These are phyloP conservation scores for Diaporthe ampelina DNA, from an alignment of 2,329 filamentous ascomycete genomes.

Conservation along the genomic window DNA sequence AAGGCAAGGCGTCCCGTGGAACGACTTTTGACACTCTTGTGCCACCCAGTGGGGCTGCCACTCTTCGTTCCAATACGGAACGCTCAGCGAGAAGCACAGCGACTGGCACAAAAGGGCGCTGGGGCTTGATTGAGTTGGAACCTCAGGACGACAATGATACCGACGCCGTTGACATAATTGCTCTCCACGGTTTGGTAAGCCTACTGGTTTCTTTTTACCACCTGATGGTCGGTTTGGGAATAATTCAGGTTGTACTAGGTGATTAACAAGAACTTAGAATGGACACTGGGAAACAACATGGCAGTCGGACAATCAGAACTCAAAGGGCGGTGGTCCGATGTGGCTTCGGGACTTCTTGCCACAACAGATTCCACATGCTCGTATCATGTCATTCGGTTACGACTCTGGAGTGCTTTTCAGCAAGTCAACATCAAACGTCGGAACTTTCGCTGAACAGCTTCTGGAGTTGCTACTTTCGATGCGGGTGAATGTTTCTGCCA, in stretches of 20 bases:
- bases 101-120: neutral
- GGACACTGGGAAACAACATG: conserved; percentile 35
- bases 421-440: conserved; percentile 24
- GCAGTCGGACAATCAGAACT: conserved; percentile 3
- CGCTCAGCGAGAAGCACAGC: neutral
- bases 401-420: conserved; percentile 43
- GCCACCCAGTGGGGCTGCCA: neutral
- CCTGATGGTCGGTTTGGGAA: neutral
- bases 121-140: conserved; percentile 21
- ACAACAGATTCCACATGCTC: conserved; percentile 43
- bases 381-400: conserved; percentile 33
- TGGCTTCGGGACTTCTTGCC: conserved; percentile 36
- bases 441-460: conserved; percentile 31
- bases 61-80: conserved; percentile 5
- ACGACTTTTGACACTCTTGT: conserved; percentile 23
- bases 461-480: conserved; percentile 28
- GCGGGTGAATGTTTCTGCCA: conserved; percentile 36
- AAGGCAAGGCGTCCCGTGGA: neutral
- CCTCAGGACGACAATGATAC: conserved; percentile 26
- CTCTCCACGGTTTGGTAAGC: conserved; percentile 23
- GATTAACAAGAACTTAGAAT: neutral
- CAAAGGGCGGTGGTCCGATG: conserved; percentile 20
- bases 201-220: neutral
- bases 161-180: conserved; percentile 32
- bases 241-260: neutral